Base-by-base conservation (phyloP, 2,329 filamentous ascomycete genomes). In the Mollisiaceae sp. region DNA sequence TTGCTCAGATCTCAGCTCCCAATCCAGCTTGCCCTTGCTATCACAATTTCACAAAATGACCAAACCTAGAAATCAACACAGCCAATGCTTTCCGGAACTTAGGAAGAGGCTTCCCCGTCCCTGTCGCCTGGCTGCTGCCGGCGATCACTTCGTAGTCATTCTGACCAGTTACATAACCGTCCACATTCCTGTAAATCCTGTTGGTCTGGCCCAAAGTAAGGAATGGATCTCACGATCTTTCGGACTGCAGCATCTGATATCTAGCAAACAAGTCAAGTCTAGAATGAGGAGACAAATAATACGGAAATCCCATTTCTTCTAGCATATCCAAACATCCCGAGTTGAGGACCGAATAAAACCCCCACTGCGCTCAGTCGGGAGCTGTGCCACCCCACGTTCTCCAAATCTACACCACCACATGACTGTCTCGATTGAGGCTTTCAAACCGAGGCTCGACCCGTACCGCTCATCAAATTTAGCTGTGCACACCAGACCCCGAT, bases 101-200 rank as follows among this genome's bases (percentile, higher is more conserved):
- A 39, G 57, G 63, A 55, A 36, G 32, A 35, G 54, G 32, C 56
- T 65, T 65, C 63, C 63, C 63, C 63, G 63, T 65, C 39, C 56
- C 63, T 43, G 63, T 24, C 36, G 47, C 47, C 57, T 64, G 47
- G 47, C 47, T 60, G 62, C 57, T 57, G 54, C 63, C 54, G 59
- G 24, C 59, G 63, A 65, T 65, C 63, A 57, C 32, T 57, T 39
- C 41, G 47, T 50, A 20, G 45, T n/a, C 18, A 22, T 50, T 50
- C 45, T 63, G 60, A 64, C 43, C 54, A 63, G 65, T 67, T 64
- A 64, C 62, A 67, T 32, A 60, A 59, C 50, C 41, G n/a, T 55
- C 38, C 60, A 60, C 60, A 62, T 62, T 62, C 60, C 60, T 32
- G n/a, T 52, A 8, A n/a, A 9, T 15, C 5, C 24, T 15, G n/a